These are phyloP conservation scores for Rhodomyrtus tomentosa DNA, from an alignment of 345 rosid species.

Conservation along the genomic window DNA sequence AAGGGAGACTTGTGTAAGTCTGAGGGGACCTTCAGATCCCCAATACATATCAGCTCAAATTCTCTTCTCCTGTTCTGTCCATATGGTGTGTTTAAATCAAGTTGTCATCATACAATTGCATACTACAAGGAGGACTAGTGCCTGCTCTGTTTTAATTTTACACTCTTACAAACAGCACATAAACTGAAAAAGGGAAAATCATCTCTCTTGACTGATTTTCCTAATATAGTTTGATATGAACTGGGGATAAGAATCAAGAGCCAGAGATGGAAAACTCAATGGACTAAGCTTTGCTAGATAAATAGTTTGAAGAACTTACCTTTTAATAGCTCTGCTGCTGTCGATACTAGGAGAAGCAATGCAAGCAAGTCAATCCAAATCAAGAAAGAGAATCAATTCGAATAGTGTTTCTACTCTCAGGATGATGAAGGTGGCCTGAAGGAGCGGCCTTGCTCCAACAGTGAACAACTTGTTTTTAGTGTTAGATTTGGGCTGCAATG, in stretches of 20 bases:
- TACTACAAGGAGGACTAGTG: background rate
- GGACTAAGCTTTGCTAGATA: background rate
- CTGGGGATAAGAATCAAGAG: background rate
- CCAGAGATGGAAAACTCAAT: background rate
- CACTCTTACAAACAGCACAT: background rate
- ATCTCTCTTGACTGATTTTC: background rate
- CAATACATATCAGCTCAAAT: background rate
- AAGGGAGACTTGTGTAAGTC: background rate
- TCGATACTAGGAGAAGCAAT: background rate
- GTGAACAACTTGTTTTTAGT: background rate
- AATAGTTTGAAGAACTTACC: background rate
- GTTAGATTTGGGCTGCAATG: background rate
- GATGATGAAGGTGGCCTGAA: background rate
- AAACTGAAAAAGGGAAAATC: background rate
- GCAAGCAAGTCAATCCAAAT: background rate
- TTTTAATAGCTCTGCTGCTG: background rate
- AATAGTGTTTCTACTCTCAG: background rate
- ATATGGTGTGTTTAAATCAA: background rate
- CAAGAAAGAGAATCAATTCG: background rate
- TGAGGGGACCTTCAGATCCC: background rate
- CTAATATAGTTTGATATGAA: background rate
- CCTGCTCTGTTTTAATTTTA: background rate
- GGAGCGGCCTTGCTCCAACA: background rate
- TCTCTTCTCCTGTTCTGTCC: background rate
- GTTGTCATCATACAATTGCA: background rate